phyloP scores from a whole-genome alignment of 2,329 filamentous ascomycete genomes.

The Stachybotrys chlorohalonatus region DNA sequence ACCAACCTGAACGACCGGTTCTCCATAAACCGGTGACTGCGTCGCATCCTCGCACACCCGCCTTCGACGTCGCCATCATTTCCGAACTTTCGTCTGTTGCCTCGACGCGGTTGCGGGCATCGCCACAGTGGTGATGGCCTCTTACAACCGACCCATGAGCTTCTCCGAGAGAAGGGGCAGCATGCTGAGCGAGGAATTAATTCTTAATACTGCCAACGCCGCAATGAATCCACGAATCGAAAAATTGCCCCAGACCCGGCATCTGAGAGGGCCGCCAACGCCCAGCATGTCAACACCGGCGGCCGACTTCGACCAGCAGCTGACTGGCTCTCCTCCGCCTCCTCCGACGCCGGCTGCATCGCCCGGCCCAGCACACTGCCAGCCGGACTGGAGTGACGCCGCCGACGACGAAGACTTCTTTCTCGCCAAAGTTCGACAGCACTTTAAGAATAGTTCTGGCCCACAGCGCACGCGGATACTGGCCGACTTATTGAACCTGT shows the following conservation, averaged over 20 bases:
- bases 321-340: conserved; percentile 53
- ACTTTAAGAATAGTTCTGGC: conserved; percentile 70
- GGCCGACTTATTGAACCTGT: conserved; percentile 83
- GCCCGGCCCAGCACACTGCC: conserved; percentile 50
- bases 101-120: neutral
- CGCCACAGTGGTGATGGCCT: conserved; percentile 20
- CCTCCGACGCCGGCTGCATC: conserved; percentile 59
- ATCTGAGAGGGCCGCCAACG: conserved; percentile 49
- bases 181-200: conserved; percentile 47
- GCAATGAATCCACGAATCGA: conserved; percentile 38
- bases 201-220: conserved; percentile 38
- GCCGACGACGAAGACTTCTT: conserved; percentile 77
- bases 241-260: conserved; percentile 35
- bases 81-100: neutral
- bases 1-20: neutral
- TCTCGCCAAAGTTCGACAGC: conserved; percentile 66
- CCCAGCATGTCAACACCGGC: conserved; percentile 59
- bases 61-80: neutral
- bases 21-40: neutral
- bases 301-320: conserved; percentile 52
- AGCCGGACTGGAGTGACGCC: conserved; percentile 66
- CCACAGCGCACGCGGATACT: conserved; percentile 73
- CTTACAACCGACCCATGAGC: conserved; percentile 40
- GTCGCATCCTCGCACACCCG: neutral
- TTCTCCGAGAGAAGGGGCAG: conserved; percentile 55